Conservation (phyloP, 176 grass and related monocot genomes). For the Themeda triandra region DNA sequence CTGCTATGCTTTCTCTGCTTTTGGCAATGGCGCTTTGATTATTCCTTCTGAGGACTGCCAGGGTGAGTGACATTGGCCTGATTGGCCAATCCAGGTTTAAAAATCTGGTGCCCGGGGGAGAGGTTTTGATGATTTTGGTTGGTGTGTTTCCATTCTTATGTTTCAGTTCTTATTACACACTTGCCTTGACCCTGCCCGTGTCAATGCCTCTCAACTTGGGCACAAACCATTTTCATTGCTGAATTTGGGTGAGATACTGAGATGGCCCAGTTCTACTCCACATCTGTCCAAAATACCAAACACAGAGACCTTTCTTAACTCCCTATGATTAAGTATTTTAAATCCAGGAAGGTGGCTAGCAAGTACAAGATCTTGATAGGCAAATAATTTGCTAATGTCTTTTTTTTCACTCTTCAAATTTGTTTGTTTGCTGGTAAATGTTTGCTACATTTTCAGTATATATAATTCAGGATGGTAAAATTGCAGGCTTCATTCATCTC, state of each 20-base stretch:
- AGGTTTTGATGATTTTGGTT: background rate
- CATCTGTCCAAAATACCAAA: background rate
- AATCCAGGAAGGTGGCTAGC: background rate
- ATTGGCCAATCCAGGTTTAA: background rate
- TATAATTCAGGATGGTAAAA: background rate
- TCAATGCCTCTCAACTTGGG: background rate
- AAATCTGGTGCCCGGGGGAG: background rate
- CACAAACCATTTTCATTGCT: background rate
- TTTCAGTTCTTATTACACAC: background rate
- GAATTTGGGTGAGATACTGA: background rate
- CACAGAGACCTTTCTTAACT: background rate
- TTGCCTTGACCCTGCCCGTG: background rate
- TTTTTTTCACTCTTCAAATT: background rate
- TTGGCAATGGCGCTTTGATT: background rate
- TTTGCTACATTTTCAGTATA: background rate
- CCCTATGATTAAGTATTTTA: background rate
- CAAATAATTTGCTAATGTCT: background rate
- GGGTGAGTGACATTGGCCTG: background rate
- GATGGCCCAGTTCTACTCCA: background rate
- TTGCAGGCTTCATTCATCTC: background rate
- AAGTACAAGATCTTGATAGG: background rate
- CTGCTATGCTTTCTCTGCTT: background rate
- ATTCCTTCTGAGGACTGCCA: background rate
- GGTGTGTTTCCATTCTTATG: background rate
- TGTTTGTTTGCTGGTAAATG: background rate